phyloP scores from a whole-genome alignment of 768 basidiomycete species.

The Cytidiella melzeri region DNA sequence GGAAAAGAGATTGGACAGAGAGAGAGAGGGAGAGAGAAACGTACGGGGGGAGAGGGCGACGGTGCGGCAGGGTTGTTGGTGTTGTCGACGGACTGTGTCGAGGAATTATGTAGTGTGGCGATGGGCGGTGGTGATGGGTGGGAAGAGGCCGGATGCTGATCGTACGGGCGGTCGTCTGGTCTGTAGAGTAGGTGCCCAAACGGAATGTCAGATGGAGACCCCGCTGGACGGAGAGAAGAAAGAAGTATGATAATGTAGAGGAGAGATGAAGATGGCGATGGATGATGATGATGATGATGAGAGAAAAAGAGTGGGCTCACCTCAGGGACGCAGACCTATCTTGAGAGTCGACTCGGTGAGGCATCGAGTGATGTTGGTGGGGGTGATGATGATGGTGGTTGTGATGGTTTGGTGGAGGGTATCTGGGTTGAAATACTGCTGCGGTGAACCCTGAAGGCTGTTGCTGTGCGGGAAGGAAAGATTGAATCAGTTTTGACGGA shows the following conservation, averaged over 20 bases:
- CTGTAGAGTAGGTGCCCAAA: constrained; percentile 21
- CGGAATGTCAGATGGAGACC: constrained; percentile 9
- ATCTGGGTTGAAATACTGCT: constrained; percentile 4
- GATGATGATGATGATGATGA: constrained; percentile 16
- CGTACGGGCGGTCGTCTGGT: constrained; percentile 35
- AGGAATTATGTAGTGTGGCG: constrained; percentile 50
- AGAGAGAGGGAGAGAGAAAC: constrained; percentile 29
- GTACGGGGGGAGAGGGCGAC: constrained; percentile 44
- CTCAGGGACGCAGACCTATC: constrained; percentile 24
- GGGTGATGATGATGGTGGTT: constrained; percentile 15
- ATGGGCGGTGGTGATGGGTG: constrained; percentile 44
- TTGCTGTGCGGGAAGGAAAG: constrained; percentile 2
- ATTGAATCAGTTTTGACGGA: constrained; percentile 3
- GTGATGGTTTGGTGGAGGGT: constrained; percentile 14
- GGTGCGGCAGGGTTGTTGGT: constrained; percentile 31
- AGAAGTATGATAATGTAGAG: neutral
- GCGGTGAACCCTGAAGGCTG: constrained; percentile 1
- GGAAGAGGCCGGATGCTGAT: constrained; percentile 26
- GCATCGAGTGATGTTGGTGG: constrained; percentile 32
- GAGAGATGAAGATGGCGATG: constrained; percentile 1
- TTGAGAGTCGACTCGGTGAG: constrained; percentile 41
- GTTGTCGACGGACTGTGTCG: constrained; percentile 51
- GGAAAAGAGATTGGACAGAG: constrained; percentile 24
- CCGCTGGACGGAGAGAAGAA: neutral
- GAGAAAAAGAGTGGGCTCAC: constrained; percentile 29